phyloP scores from a whole-genome alignment of 345 rosid genomes.

The Populus tremula region DNA sequence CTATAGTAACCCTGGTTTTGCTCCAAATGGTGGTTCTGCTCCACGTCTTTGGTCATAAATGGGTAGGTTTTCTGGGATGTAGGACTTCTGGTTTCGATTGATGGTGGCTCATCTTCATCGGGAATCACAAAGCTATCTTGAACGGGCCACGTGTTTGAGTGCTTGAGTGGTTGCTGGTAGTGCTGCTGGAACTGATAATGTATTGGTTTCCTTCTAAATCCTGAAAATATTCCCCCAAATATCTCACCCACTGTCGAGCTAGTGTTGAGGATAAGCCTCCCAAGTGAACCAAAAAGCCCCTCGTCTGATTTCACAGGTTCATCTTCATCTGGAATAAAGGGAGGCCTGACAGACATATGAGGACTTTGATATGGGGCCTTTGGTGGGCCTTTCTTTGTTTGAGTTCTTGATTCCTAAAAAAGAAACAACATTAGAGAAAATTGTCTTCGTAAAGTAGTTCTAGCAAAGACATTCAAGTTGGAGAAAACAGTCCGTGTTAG shows the following conservation, averaged over 20 bases:
- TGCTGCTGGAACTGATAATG: conserved; percentile 42
- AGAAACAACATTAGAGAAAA: not conserved
- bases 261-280: conserved; percentile 63
- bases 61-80: conserved; percentile 53
- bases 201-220: conserved; percentile 41
- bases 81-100: conserved; percentile 52
- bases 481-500: no score
- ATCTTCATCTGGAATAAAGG: conserved; percentile 62
- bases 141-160: conserved; percentile 56
- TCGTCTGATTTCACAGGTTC: conserved; percentile 63
- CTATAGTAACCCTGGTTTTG: conserved; percentile 49
- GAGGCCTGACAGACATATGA: conserved; percentile 57
- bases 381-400: conserved; percentile 36
- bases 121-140: conserved; percentile 82
- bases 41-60: conserved; percentile 37
- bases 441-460: no score
- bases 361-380: conserved; percentile 68
- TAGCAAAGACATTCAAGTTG: no score
- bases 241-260: conserved; percentile 65
- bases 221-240: conserved; percentile 44
- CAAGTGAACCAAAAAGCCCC: conserved; percentile 68
- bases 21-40: conserved; percentile 41
- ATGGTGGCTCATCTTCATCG: conserved; percentile 73
- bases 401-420: conserved; percentile 45
- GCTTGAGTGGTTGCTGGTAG: conserved; percentile 36